Evolutionary conservation across 73 alveolate species (phyloP), one percentile per base, ranked within the genome.

Genomic region (Paramecium sexaurelia): DNA sequence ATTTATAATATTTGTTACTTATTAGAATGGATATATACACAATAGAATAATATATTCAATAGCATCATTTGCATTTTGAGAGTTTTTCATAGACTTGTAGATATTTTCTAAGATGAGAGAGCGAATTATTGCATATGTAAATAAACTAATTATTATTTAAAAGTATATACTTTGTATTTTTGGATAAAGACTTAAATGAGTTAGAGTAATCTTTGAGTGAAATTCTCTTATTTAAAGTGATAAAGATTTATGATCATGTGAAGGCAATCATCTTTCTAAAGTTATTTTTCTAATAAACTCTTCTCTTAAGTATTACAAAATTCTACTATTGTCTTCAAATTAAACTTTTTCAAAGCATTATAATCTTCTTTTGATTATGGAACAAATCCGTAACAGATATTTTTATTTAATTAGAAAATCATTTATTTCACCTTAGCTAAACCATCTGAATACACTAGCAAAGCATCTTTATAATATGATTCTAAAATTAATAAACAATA

Each of bases 391-490:
- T 61, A 61, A 32, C 83, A 61, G 20, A 61, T 61, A 32, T 61
- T 26, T 29, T 61, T 61, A 61, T 61, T 32, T 11, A 61, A 9
- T 61, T 61, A 61, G 43, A 61, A 61, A 10, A 61, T 32, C 39
- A 61, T 61, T 26, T 61, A 24, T 61, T 26, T 61, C 26, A 61
- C 20, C 6, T 61, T 61, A 3, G 43, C 26, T 6, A 61, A 11
- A 29, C 39, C 39, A 61, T 61, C 43, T 26, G 47, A 61, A 29
- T 26, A 29, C 11, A 61, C 26, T 22, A 61, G 47, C 11, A 61
- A 32, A 29, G 83, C 83, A 61, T 32, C 43, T 61, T 61, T 61
- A 61, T 61, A 61, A 61, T 61, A 61, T 29, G 83, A 61, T 61
- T 61, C 83, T 61, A 61, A 61, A n/a, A 51, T 17, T 9, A 26